These are phyloP conservation scores for Westerdykella ornata DNA, from an alignment of 2,329 filamentous ascomycete species.

Conservation along the genomic window DNA sequence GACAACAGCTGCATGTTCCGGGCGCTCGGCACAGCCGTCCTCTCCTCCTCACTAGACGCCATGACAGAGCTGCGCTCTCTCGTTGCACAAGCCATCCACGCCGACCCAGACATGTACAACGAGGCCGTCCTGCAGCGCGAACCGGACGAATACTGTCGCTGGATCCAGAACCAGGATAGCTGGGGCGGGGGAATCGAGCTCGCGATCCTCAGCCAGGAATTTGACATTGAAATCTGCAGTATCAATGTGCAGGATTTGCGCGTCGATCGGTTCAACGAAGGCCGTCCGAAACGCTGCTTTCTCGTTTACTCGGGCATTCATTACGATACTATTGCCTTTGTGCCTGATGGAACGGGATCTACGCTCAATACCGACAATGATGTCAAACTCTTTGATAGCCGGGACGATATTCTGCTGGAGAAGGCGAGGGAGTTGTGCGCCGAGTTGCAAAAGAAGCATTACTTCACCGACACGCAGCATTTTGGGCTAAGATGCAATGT, in stretches of 20 bases:
- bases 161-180: constrained; percentile 70
- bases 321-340: constrained; percentile 82
- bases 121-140: constrained; percentile 66
- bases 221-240: constrained; percentile 76
- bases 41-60: constrained; percentile 54
- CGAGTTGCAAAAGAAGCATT: constrained; percentile 64
- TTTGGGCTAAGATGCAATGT: constrained; percentile 73
- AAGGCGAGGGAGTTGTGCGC: constrained; percentile 52
- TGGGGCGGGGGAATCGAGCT: constrained; percentile 95
- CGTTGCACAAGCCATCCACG: constrained; percentile 71
- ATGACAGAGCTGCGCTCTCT: constrained; percentile 70
- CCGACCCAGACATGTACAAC: constrained; percentile 64
- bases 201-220: constrained; percentile 74
- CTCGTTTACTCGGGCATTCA: constrained; percentile 89
- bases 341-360: constrained; percentile 49
- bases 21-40: constrained; percentile 74
- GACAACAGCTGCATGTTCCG: constrained; percentile 95
- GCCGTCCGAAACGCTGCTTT: constrained; percentile 58
- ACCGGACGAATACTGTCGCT: constrained; percentile 69
- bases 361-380: constrained; percentile 66
- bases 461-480: constrained; percentile 80
- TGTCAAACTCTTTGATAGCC: constrained; percentile 62
- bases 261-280: constrained; percentile 73
- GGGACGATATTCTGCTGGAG: constrained; percentile 50
- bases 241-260: constrained; percentile 68